These are phyloP conservation scores for Fistulifera solaris DNA, from an alignment of 108 stramenopile species.

Conservation along the genomic window DNA sequence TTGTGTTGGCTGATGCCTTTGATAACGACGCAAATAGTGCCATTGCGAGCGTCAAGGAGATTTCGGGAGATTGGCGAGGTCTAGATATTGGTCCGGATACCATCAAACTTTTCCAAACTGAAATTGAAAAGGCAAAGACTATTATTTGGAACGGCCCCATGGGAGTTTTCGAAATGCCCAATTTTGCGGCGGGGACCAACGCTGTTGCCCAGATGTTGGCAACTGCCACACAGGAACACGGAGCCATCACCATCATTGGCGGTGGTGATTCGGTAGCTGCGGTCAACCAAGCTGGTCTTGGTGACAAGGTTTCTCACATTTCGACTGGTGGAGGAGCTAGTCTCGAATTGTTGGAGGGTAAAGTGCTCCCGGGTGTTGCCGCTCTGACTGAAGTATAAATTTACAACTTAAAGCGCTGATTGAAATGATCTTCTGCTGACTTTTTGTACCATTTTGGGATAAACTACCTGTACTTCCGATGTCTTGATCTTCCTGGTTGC, in stretches of 20 bases:
- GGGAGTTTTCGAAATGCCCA: slow-evolving; percentile 96
- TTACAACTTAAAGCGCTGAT: too few relatives aligned
- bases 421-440: too few relatives aligned
- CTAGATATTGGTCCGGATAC: slow-evolving; percentile 95
- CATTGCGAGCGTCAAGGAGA: slow-evolving; percentile 71
- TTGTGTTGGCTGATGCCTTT: slow-evolving; percentile 89
- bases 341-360: slow-evolving; percentile 96
- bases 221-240: slow-evolving; percentile 73
- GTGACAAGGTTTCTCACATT: slow-evolving; percentile 89
- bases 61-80: slow-evolving; percentile 96
- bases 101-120: slow-evolving; percentile 63
- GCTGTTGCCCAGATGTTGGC: slow-evolving; percentile 85
- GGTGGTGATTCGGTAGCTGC: slow-evolving; percentile 98
- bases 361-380: slow-evolving; percentile 89
- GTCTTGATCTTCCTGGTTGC: too few relatives aligned
- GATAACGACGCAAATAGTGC: slow-evolving; percentile 74
- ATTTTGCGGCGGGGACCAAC: slow-evolving; percentile 86
- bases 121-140: slow-evolving; percentile 75
- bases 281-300: slow-evolving; percentile 86
- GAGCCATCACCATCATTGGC: slow-evolving; percentile 92
- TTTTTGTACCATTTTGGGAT: too few relatives aligned
- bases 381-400: slow-evolving; percentile 73
- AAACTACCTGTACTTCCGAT: too few relatives aligned
- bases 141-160: slow-evolving; percentile 91
- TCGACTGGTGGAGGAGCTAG: slow-evolving; percentile 95